Percentiles rank a stretch among this genome's conserved stretches.
Evolutionary conservation across 1,284 basidiomycete species (phyloP).

Genomic region (Peniophora sp.): DNA sequence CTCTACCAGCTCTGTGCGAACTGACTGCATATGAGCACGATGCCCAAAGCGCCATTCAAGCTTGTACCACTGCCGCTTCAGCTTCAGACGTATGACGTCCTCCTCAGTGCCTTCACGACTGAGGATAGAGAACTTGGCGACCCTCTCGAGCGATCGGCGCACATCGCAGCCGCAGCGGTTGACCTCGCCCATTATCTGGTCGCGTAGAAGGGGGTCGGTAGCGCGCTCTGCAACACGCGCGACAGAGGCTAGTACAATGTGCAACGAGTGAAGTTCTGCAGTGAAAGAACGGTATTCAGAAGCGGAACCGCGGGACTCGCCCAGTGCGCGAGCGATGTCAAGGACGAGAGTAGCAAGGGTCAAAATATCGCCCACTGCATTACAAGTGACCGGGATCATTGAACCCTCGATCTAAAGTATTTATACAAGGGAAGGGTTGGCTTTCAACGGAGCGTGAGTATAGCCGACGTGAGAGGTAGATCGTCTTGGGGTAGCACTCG

Average conservation of each 20-base stretch:
- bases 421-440: too few relatives aligned
- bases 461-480: too few relatives aligned
- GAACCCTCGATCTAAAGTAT: too few relatives aligned
- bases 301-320: neutral
- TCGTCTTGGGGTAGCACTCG: too few relatives aligned
- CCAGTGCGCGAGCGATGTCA: conserved; percentile 1
- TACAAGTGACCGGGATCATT: conserved; percentile 3
- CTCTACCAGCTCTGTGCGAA: too few relatives aligned
- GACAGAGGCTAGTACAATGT: neutral
- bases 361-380: conserved; percentile 3
- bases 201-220: neutral
- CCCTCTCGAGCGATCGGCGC: neutral
- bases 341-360: neutral
- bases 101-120: neutral
- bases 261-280: neutral
- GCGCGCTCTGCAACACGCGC: neutral
- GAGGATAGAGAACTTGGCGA: neutral
- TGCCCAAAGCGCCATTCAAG: neutral
- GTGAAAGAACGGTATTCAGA: neutral
- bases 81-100: neutral
- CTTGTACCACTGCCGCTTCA: neutral
- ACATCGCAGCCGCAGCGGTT: neutral
- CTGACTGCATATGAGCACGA: too few relatives aligned
- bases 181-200: neutral
- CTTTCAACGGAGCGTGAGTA: too few relatives aligned